Base-by-base conservation (phyloP, 306 rosid species). In the Albizia julibrissin region DNA sequence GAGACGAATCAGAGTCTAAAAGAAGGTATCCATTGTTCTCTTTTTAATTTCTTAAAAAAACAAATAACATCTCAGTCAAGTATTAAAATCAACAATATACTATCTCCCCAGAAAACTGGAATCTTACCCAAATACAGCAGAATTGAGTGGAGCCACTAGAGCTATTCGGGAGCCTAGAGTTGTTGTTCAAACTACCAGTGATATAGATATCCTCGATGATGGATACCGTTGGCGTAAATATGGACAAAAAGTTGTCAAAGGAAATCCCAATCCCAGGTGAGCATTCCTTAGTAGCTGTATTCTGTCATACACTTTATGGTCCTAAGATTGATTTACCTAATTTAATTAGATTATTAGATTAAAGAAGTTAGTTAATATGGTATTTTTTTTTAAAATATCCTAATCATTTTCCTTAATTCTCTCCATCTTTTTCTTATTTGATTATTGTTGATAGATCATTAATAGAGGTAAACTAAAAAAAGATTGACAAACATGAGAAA, bases 171-270 rank as follows among this genome's bases (percentile, higher is more conserved):
- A 95, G 87, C 99, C 99, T 59, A 89, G 99, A 89, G 99, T 95
- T 71, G 99, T 95, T 34, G 99, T 95, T 75, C 99, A 95, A 86
- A 95, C 99, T 39, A 95, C 99, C 78, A 95, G 98, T 21, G 99
- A 93, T 87, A 98, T 95, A 33, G 99, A 95, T 85, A 93, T 95
- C 85, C 94, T 95, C 6, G 98, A 95, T 19, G 99, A 95, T 84
- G 98, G 98, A 76, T 95, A 95, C 74, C 91, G 99, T 12, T 95
- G 99, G 99, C 91, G 99, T 31, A 95, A 95, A 80, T 95, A 95
- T 40, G 99, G 99, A 31, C 99, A 95, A 85, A 95, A 95, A 84
- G 98, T 93, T 56, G 99, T 95, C 70, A 95, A 95, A 86, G 98
- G 99, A 84, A 95, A 95, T 86, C 98, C 99, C 62, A 95, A 95